A percentile compares a stretch with the other conserved stretches of the same genome.
Conservation (phyloP, 129 eudicot species). For the Escallonia rubra region DNA sequence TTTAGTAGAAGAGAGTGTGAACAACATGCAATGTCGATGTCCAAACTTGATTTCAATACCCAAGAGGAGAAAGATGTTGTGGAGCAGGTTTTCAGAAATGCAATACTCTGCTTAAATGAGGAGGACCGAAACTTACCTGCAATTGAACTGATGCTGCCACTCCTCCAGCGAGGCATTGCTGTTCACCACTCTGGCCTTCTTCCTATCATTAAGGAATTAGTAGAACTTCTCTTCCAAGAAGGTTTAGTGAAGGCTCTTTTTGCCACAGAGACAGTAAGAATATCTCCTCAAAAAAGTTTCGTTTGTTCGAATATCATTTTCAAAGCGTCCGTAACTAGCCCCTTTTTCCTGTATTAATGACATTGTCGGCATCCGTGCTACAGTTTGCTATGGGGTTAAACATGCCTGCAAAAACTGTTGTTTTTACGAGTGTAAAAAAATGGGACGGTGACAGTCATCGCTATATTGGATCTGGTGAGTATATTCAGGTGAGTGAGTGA, state of each 20-base stretch:
- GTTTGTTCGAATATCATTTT: background rate
- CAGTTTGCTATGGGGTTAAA: conserved; percentile 99
- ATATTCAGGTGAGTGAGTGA: conserved; percentile 82
- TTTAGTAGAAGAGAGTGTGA: conserved; percentile 99
- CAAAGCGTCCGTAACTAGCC: background rate
- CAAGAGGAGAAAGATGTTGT: conserved; percentile 86
- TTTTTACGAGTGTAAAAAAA: conserved; percentile 84
- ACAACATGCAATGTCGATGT: conserved; percentile 98
- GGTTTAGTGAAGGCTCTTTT: conserved; percentile 97
- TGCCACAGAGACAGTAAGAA: conserved; percentile 91
- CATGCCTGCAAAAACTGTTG: conserved; percentile 99
- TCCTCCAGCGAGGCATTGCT: conserved; percentile 97
- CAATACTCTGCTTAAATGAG: conserved; percentile 74
- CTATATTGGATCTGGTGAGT: conserved; percentile 96
- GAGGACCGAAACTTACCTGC: conserved; percentile 90
- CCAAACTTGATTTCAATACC: conserved; percentile 87
- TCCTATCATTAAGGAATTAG: conserved; percentile 92
- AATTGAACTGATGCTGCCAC: conserved; percentile 91
- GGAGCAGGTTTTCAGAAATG: conserved; percentile 77
- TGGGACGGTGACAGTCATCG: conserved; percentile 99
- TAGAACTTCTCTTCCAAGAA: conserved; percentile 97
- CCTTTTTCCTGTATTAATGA: too few relatives aligned
- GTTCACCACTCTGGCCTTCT: conserved; percentile 99
- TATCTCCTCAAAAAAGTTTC: background rate
- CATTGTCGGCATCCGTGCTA: background rate